Conservation (phyloP, 164 flowering plant genomes). For the Platanus orientalis region DNA sequence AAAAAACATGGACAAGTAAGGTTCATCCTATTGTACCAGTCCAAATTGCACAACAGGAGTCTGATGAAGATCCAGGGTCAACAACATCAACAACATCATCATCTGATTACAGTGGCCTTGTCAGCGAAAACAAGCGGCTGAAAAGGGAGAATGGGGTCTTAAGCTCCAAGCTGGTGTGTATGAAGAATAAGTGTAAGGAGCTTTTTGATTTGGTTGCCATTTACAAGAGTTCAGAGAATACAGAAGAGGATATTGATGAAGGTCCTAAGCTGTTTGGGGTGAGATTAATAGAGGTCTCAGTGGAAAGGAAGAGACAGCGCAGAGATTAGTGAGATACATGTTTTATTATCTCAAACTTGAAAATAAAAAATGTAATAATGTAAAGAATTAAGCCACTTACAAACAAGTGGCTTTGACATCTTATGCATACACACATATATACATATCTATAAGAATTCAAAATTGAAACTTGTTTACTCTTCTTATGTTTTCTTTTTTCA, state of each 20-base stretch:
- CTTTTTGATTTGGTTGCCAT: constrained; percentile 52
- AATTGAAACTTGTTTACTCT: no score
- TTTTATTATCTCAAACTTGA: constrained; percentile 38
- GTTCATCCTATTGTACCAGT: constrained; percentile 10
- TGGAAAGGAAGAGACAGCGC: constrained; percentile 35
- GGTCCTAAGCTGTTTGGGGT: constrained; percentile 72
- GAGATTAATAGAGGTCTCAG: constrained; percentile 48
- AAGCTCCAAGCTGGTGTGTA: constrained; percentile 41
- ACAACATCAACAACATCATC: constrained; percentile 58
- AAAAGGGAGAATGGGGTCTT: constrained; percentile 53
- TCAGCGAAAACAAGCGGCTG: constrained; percentile 60
- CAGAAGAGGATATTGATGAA: constrained; percentile 22
- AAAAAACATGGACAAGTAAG: constrained; percentile 57
- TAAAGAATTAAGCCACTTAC: not conserved
- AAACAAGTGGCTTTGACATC: not conserved
- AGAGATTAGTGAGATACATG: constrained; percentile 23
- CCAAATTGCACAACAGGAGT: constrained; percentile 9
- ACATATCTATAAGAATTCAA: no score
- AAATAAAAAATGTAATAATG: no score
- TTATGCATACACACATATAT: not conserved
- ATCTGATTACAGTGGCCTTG: constrained; percentile 31
- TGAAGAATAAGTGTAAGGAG: constrained; percentile 63
- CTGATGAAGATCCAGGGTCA: constrained; percentile 52
- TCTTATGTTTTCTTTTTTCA: no score
- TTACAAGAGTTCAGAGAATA: constrained; percentile 17